Base-by-base conservation (phyloP, 257 asterid species). In the Solanum rostratum region DNA sequence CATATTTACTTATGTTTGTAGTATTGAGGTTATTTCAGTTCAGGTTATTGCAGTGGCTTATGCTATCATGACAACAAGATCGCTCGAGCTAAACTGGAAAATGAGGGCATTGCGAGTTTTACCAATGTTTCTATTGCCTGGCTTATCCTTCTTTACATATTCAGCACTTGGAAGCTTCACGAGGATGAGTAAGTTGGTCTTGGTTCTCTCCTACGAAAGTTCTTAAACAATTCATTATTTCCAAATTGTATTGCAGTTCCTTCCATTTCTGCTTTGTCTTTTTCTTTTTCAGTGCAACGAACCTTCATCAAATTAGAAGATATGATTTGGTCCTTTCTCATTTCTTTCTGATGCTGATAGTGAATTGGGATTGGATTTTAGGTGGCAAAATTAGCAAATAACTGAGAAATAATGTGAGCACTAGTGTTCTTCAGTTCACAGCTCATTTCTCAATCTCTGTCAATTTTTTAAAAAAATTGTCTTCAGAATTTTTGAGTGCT, bases 81-180 rank as follows among this genome's bases (percentile, higher is more conserved):
- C 95, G 8, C 79, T 90, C 73, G 85, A 91, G 85, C 87, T 95
- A 94, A 87, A 93, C 87, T 97, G 97, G 98, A 93, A 92, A 89
- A 89, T 91, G 91, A 94, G 98, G 89, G 97, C 98, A 82, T 66
- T 91, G 89, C 92, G 92, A 12, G 97, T 97, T 76, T 88, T 92
- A 86, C 99, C 99, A 29, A 93, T 94, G 95, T 95, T 97, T 90
- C 90, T 94, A 85, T 88, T 95, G 81, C 99, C 98, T 80, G 91
- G 86, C n/a, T 78, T 93, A 83, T 89, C 90, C 83, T 91, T 88
- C 88, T 39, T 92, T 86, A 87, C 87, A 24, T 91, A 89, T 83
- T 91, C 97, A 10, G 87, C 85, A 3, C 85, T 94, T 66, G 84
- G 90, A 88, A 91, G 96, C 90, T 88, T 89, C 91, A 91, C 88